Conservation (phyloP, 306 rosid genomes). For the Vachellia collinsii region DNA sequence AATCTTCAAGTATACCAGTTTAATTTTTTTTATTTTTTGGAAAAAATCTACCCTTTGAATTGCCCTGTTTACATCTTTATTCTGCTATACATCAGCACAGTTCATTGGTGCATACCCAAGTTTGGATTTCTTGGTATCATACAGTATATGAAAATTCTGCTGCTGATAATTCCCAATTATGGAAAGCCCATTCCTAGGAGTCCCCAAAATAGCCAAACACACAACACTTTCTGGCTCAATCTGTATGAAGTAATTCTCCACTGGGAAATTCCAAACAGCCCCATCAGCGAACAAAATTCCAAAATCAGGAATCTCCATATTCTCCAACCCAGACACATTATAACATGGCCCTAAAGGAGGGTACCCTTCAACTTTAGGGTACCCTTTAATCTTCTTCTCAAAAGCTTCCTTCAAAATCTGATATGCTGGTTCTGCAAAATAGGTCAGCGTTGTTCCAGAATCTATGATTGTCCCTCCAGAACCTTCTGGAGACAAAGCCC, state of each 20-base stretch:
- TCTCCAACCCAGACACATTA: conserved; percentile 70
- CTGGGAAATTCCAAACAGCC: conserved; percentile 81
- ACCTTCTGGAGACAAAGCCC: conserved; percentile 61
- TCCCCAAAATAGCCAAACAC: conserved; percentile 75
- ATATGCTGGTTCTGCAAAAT: conserved; percentile 80
- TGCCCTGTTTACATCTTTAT: conserved; percentile 30
- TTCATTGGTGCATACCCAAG: conserved; percentile 76
- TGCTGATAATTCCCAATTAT: conserved; percentile 90
- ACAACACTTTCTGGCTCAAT: conserved; percentile 60
- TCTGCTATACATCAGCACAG: conserved; percentile 58
- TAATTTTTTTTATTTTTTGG: too few relatives aligned
- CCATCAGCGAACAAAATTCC: conserved; percentile 66
- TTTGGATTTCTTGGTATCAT: conserved; percentile 74
- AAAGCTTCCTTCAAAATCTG: conserved; percentile 66
- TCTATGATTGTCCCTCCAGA: conserved; percentile 83
- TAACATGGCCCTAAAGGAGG: conserved; percentile 74
- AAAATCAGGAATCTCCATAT: conserved; percentile 68
- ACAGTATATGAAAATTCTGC: conserved; percentile 78
- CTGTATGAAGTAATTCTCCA: conserved; percentile 74
- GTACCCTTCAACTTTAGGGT: conserved; percentile 51
- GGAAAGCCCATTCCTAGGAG: conserved; percentile 63
- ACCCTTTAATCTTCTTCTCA: conserved; percentile 55
- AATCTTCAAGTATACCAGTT: not conserved
- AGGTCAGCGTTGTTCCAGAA: conserved; percentile 84
- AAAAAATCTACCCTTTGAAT: not conserved